Evolutionary conservation across 1,284 basidiomycete genomes (phyloP).

Genomic region (Trametes pubescens): DNA sequence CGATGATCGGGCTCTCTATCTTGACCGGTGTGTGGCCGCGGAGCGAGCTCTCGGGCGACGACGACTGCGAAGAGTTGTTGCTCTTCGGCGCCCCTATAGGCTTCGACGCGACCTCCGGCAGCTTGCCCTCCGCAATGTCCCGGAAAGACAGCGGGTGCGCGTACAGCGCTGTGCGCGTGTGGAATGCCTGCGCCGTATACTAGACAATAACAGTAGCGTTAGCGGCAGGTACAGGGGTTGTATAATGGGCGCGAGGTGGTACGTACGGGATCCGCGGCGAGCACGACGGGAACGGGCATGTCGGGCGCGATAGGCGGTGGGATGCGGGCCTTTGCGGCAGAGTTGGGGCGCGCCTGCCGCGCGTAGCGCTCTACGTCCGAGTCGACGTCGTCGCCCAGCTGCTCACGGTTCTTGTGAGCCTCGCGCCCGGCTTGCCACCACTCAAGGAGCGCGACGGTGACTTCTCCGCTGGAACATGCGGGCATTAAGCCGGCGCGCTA

Average conservation of each 20-base stretch:
- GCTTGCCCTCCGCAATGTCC: constrained; percentile 57
- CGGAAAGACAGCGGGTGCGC: constrained; percentile 61
- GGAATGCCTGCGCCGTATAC: constrained; percentile 61
- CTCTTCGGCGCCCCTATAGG: constrained; percentile 30
- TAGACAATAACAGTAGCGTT: constrained; percentile 32
- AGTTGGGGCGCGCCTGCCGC: constrained; percentile 9
- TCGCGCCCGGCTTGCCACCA: constrained; percentile 40
- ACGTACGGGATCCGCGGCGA: constrained; percentile 52
- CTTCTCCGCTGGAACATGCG: constrained; percentile 38
- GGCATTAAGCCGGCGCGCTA: background rate
- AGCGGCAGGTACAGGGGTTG: background rate
- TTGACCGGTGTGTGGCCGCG: constrained; percentile 21
- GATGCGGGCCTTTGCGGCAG: constrained; percentile 9
- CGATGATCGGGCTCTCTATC: constrained; percentile 44
- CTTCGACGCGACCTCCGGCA: constrained; percentile 45
- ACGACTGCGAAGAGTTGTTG: constrained; percentile 16
- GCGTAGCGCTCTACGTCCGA: constrained; percentile 15
- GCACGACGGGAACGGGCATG: constrained; percentile 36
- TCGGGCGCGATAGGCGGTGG: constrained; percentile 31
- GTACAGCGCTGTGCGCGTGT: constrained; percentile 52
- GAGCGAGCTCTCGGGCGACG: constrained; percentile 27
- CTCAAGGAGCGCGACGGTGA: constrained; percentile 38
- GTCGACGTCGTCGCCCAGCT: constrained; percentile 14
- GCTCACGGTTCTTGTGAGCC: constrained; percentile 20
- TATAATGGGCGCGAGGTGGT: background rate